Conservation (phyloP, 176 grass and related monocot genomes). For the Metroxylon sagu region DNA sequence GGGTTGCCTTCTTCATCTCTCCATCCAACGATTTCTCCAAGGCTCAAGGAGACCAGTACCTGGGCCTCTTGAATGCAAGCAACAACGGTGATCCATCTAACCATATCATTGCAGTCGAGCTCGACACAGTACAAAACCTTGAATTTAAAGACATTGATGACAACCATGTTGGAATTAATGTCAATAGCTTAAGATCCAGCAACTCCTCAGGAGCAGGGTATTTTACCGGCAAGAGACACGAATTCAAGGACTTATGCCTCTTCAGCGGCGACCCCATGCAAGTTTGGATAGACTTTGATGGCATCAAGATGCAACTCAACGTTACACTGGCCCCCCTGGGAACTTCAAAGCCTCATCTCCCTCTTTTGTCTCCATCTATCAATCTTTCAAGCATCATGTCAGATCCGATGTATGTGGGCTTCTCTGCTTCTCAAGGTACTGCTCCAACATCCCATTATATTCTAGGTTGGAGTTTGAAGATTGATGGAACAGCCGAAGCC, state of each 20-base stretch:
- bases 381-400: constrained; percentile 7
- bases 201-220: background rate
- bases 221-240: background rate
- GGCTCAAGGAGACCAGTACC: constrained; percentile 15
- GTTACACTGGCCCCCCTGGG: constrained; percentile 14
- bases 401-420: constrained; percentile 5
- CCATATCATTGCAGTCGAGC: constrained; percentile 27
- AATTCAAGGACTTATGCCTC: constrained; percentile 8
- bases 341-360: background rate
- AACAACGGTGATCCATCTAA: constrained; percentile 1
- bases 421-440: constrained; percentile 7
- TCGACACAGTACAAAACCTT: constrained; percentile 9
- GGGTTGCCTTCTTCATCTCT: constrained; percentile 19
- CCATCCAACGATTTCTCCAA: constrained; percentile 7
- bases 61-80: constrained; percentile 10
- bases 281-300: constrained; percentile 29
- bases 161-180: constrained; percentile 23
- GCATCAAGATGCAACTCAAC: background rate
- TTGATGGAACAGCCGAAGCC: background rate
- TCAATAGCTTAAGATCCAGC: constrained; percentile 10
- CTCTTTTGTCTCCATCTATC: background rate
- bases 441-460: constrained; percentile 5
- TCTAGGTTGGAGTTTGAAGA: constrained; percentile 31
- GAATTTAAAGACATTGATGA: constrained; percentile 6
- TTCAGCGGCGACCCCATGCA: constrained; percentile 2